Percentiles rank a stretch among this genome's conserved stretches.
Evolutionary conservation across 352 stramenopile species (phyloP).

Genomic region (Globisporangium cederbergense): DNA sequence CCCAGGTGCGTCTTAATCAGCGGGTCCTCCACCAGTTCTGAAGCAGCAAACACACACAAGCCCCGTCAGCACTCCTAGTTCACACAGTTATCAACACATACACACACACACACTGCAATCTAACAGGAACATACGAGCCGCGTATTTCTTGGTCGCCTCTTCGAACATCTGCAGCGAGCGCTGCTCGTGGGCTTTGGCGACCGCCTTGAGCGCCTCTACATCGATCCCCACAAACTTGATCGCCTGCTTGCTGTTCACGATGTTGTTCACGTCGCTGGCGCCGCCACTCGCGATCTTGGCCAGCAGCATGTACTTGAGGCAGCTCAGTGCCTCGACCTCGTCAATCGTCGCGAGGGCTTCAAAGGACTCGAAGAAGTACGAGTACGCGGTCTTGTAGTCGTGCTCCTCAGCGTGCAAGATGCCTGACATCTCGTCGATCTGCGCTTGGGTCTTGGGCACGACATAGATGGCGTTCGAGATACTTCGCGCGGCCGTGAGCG

Average conservation of each 20-base stretch:
- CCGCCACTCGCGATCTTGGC: constrained; percentile 93
- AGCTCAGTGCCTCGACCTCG: constrained; percentile 75
- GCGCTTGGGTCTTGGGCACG: constrained; percentile 91
- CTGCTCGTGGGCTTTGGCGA: constrained; percentile 94
- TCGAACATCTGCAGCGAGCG: constrained; percentile 92
- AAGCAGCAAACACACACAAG: constrained; percentile 17
- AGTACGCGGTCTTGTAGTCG: constrained; percentile 99
- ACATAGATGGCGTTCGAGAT: constrained; percentile 99
- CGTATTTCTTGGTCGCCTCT: constrained; percentile 87
- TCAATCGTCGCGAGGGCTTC: constrained; percentile 94
- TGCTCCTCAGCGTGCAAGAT: constrained; percentile 97
- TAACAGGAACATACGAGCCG: constrained; percentile 38
- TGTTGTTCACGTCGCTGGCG: constrained; percentile 91
- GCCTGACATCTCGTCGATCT: constrained; percentile 97
- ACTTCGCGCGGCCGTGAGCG: constrained; percentile 95
- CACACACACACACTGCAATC: background rate
- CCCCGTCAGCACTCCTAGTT: background rate
- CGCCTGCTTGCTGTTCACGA: constrained; percentile 95
- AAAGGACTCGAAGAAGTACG: constrained; percentile 99
- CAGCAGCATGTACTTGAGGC: constrained; percentile 99
- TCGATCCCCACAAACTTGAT: constrained; percentile 97
- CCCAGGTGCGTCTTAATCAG: constrained; percentile 94
- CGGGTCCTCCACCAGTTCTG: constrained; percentile 80
- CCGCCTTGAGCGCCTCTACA: constrained; percentile 94
- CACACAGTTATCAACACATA: background rate